Conservation (phyloP, 805 yeast genomes). For the Yarrowia sp. region DNA sequence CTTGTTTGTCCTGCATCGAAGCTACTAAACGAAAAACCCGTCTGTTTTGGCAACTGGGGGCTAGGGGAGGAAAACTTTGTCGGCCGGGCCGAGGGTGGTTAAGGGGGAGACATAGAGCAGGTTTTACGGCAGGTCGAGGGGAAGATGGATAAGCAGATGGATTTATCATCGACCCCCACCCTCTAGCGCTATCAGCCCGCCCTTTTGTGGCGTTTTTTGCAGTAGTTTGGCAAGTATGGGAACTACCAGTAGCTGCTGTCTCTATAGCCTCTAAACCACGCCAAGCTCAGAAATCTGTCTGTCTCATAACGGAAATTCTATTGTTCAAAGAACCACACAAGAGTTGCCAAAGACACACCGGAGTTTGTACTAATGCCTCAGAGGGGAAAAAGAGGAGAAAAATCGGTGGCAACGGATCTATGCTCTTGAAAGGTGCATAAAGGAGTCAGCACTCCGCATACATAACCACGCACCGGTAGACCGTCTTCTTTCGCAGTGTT, state of each 20-base stretch:
- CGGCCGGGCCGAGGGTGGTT: conserved; percentile 25
- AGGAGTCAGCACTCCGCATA: too few relatives aligned
- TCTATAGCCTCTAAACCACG: neutral
- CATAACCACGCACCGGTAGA: too few relatives aligned
- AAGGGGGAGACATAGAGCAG: neutral
- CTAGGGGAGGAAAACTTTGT: conserved; percentile 12
- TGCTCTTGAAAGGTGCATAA: too few relatives aligned
- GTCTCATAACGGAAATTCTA: conserved; percentile 30
- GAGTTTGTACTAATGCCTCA: conserved; percentile 11
- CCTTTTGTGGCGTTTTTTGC: neutral
- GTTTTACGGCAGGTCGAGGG: neutral
- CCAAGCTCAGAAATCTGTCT: conserved; percentile 11
- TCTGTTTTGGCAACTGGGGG: neutral
- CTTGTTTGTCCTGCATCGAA: conserved; percentile 36
- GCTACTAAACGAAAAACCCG: conserved; percentile 17
- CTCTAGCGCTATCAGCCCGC: neutral
- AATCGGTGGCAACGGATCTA: too few relatives aligned
- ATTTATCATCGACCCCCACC: too few relatives aligned
- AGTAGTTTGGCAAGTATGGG: neutral
- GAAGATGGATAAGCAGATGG: too few relatives aligned
- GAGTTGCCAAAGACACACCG: too few relatives aligned
- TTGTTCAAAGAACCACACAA: neutral
- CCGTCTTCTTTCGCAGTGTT: too few relatives aligned
- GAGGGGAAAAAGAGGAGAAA: neutral
- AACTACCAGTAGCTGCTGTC: neutral